Conservation (phyloP, 1,284 basidiomycete species). For the Rugiboletus extremiorientalis region DNA sequence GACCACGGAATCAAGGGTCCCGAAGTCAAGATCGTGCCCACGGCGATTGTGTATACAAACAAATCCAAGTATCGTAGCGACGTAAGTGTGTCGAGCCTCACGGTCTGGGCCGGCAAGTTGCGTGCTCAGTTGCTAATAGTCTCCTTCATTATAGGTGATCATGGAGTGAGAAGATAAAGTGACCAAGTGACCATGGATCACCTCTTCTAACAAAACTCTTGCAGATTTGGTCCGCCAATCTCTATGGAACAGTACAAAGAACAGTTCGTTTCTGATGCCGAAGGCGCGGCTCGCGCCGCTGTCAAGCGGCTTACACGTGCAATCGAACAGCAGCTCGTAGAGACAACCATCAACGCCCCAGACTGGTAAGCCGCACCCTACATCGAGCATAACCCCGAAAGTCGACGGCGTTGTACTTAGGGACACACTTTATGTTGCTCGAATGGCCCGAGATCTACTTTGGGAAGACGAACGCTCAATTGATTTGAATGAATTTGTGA, state of each 20-base stretch:
- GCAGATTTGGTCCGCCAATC: slow-evolving; percentile 82
- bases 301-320: slow-evolving; percentile 83
- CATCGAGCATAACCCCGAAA: slow-evolving; percentile 7
- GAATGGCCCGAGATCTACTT: slow-evolving; percentile 87
- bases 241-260: slow-evolving; percentile 71
- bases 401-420: slow-evolving; percentile 41
- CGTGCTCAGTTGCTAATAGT: slow-evolving; percentile 11
- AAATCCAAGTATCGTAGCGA: slow-evolving; percentile 91
- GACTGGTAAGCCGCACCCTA: slow-evolving; percentile 66
- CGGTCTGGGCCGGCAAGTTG: slow-evolving; percentile 5
- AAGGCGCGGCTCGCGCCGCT: slow-evolving; percentile 73
- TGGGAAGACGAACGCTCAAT: slow-evolving; percentile 81
- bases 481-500: slow-evolving; percentile 75
- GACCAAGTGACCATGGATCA: slow-evolving; percentile 3
- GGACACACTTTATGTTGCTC: slow-evolving; percentile 83
- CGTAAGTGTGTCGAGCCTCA: slow-evolving; percentile 47
- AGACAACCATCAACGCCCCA: slow-evolving; percentile 86
- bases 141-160: slow-evolving; percentile 50
- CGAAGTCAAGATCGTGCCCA: slow-evolving; percentile 67
- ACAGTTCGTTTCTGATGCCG: slow-evolving; percentile 71
- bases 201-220: slow-evolving; percentile 10
- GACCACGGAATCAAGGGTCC: slow-evolving; percentile 44
- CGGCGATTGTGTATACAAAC: slow-evolving; percentile 91
- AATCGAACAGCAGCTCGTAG: slow-evolving; percentile 70
- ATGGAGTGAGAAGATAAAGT: slow-evolving; percentile 53